Conservation (phyloP, 768 basidiomycete species). For the Peribolospora baueri region DNA sequence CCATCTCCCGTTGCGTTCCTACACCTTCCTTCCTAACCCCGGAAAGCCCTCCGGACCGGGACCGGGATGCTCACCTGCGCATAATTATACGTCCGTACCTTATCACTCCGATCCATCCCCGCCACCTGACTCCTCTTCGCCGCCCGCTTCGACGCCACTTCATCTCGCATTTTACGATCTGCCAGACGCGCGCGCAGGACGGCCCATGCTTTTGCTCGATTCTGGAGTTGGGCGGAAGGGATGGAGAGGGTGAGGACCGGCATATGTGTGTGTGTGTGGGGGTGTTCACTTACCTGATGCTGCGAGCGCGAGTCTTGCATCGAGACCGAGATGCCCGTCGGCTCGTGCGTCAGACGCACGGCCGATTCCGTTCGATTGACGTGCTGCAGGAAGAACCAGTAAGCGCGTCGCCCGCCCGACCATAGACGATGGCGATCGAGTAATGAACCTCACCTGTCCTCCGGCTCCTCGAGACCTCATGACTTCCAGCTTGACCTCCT, state of each 20-base stretch:
- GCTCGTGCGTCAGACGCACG: slow-evolving; percentile 73
- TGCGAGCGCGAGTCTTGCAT: slow-evolving; percentile 97
- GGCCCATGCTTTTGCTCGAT: slow-evolving; percentile 76
- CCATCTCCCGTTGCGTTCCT: neutral
- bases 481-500: slow-evolving; percentile 72
- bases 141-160: slow-evolving; percentile 44
- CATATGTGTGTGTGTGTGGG: neutral
- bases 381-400: slow-evolving; percentile 30
- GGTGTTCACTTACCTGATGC: slow-evolving; percentile 39
- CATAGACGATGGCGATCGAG: neutral
- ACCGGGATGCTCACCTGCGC: slow-evolving; percentile 35
- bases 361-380: slow-evolving; percentile 98
- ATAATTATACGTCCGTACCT: slow-evolving; percentile 87
- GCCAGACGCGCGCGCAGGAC: slow-evolving; percentile 65
- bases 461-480: slow-evolving; percentile 95
- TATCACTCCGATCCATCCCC: slow-evolving; percentile 69
- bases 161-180: slow-evolving; percentile 46
- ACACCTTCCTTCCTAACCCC: neutral
- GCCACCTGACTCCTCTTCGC: slow-evolving; percentile 48
- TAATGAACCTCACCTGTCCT: slow-evolving; percentile 41
- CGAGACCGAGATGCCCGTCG: slow-evolving; percentile 78
- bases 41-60: neutral
- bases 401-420: neutral
- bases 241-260: neutral
- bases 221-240: slow-evolving; percentile 27